phyloP scores from a whole-genome alignment of 495 filamentous ascomycete species.

The Evernia prunastri region DNA sequence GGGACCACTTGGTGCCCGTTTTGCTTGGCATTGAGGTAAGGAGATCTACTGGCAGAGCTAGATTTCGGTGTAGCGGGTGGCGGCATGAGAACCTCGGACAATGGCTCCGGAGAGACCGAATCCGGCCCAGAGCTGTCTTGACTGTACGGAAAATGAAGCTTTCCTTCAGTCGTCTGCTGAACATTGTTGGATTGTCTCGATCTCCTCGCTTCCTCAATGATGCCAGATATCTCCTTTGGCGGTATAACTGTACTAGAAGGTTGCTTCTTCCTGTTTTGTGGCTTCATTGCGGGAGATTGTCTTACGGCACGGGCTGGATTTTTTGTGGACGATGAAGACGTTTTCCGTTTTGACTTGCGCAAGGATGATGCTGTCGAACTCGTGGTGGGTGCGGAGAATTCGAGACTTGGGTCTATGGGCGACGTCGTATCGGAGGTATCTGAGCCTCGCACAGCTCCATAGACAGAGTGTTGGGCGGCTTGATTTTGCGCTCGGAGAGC shows the following conservation, averaged over 20 bases:
- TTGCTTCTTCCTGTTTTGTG: conserved; percentile 53
- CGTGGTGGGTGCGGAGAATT: conserved; percentile 36
- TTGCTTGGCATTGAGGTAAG: conserved; percentile 43
- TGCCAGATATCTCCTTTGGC: conserved; percentile 48
- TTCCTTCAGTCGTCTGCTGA: conserved; percentile 32
- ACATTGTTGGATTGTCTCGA: conserved; percentile 31
- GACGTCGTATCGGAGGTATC: conserved; percentile 41
- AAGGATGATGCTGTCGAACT: conserved; percentile 34
- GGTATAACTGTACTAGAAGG: conserved; percentile 51
- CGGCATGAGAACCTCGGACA: conserved; percentile 63
- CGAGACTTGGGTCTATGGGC: conserved; percentile 40
- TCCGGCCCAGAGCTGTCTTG: conserved; percentile 59
- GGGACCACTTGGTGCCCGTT: conserved; percentile 23
- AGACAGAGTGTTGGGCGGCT: conserved; percentile 36
- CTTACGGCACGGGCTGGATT: conserved; percentile 46
- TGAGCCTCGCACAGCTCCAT: conserved; percentile 30
- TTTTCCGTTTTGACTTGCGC: conserved; percentile 31
- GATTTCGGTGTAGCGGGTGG: conserved; percentile 56
- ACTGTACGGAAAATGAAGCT: conserved; percentile 39
- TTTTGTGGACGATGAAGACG: conserved; percentile 37
- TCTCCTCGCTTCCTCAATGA: conserved; percentile 33
- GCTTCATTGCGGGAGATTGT: conserved; percentile 82
- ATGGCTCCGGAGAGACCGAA: conserved; percentile 64
- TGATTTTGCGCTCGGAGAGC: conserved; percentile 74
- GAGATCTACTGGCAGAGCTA: conserved; percentile 45